Evolutionary conservation across 2,329 filamentous ascomycete species (phyloP).

Genomic region (Cadophora malorum): DNA sequence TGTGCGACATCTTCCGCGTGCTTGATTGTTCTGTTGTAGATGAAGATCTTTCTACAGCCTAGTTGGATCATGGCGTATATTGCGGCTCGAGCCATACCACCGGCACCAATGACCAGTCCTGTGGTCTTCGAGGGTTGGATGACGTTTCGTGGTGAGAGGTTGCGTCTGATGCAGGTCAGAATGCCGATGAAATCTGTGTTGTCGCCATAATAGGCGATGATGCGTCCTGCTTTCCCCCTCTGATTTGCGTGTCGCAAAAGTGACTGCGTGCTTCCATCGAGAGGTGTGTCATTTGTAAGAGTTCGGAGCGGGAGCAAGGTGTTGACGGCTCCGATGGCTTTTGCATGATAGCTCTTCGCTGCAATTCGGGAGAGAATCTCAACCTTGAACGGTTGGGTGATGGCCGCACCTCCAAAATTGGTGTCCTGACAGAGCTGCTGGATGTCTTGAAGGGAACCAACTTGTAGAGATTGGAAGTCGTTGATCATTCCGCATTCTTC

Average conservation of each 20-base stretch:
- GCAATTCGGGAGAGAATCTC: conserved; percentile 70
- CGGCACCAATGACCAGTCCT: conserved; percentile 68
- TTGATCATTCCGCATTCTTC: conserved; percentile 72
- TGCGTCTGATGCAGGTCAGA: conserved; percentile 72
- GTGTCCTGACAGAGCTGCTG: conserved; percentile 67
- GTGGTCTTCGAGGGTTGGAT: conserved; percentile 55
- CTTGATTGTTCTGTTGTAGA: conserved; percentile 73
- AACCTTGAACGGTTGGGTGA: conserved; percentile 77
- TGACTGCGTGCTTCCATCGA: conserved; percentile 54
- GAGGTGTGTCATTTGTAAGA: conserved; percentile 48
- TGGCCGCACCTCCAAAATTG: conserved; percentile 73
- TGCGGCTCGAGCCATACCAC: conserved; percentile 79
- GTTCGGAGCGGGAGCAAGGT: conserved; percentile 73
- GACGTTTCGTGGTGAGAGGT: conserved; percentile 74
- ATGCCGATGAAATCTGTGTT: conserved; percentile 87
- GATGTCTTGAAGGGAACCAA: conserved; percentile 66
- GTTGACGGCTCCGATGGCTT: conserved; percentile 78
- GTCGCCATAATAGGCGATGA: conserved; percentile 75
- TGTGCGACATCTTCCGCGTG: conserved; percentile 69
- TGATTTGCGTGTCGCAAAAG: conserved; percentile 51
- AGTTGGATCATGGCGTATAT: conserved; percentile 81
- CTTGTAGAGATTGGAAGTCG: conserved; percentile 68
- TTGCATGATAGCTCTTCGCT: conserved; percentile 73
- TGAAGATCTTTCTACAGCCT: conserved; percentile 76
- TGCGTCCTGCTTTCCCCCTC: conserved; percentile 68